Evolutionary conservation across 805 yeast species (phyloP), one percentile per base, ranked within the genome.

Genomic region (Metschnikowia rubicola): DNA sequence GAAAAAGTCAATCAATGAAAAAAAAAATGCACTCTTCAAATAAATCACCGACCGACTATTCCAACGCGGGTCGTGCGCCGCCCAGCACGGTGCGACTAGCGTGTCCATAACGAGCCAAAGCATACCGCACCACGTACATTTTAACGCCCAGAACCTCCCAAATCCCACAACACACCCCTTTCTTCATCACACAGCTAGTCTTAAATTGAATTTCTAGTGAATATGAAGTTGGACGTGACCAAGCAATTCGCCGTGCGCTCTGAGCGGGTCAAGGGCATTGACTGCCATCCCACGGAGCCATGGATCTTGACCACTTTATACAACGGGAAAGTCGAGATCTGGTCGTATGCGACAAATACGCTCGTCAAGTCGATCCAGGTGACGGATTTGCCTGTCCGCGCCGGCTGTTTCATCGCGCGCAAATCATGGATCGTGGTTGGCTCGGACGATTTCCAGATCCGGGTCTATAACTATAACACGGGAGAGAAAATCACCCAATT

Each of bases 361-460:
- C 75, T 87, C 39, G 92, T 94, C 56, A 88, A 89, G 71, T 79
- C 96, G 12, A 84, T 94, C 55, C 97, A 91, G 64, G 97, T 91
- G 45, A 86, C 97, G n/a, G 91, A 89, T 58, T 83, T 91, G 51
- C 99, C 99, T 3, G 92, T 92, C 7, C 85, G 99, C 67, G 87
- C 97, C 10, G 97, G 98, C 60, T 84, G 84, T 58, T 94, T 94
- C 62, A 83, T 94, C 63, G 94, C 98, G 17, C 83, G 98, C 61
- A 94, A 92, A 73, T 91, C 90, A 71, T 94, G 99, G 99, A 81
- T 95, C 61, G 86, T 91, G 48, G 90, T 90, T 35, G 99, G 99
- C 29, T 80, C 95, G 43, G 99, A 94, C 66, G 99, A 94, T 70
- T 92, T 88, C 78, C 92, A 87, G 64, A 74, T 94, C 48, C 83